Base-by-base conservation (phyloP, 345 rosid species). In the Eucalyptus fibrosa region DNA sequence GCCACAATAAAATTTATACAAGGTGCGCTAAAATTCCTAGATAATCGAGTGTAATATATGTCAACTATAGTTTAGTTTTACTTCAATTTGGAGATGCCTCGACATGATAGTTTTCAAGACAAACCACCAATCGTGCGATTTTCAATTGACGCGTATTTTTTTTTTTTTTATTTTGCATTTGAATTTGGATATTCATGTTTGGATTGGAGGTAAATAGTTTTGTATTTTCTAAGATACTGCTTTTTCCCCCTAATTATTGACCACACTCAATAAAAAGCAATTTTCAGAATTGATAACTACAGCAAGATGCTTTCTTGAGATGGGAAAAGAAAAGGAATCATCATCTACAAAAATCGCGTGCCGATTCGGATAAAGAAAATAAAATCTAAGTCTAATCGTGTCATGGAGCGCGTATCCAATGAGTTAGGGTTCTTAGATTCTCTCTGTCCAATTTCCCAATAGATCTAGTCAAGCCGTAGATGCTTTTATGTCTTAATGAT, bases 121-220 rank as follows among this genome's bases (percentile, higher is more conserved):
- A n/a, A 32, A n/a, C 1, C 21, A 65, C n/a, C 3, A 2, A n/a
- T 15, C 3, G 2, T 2, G 1, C 3, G 11, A 15, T n/a, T 65
- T 65, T 65, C 9, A 15, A 65, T 4, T 2, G 34, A 8, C 77
- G 15, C 3, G 2, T 15, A 4, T n/a, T 28, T n/a, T 0, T 14
- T n/a, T 7, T 4, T 7, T 0, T 14, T n/a, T 7, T 4, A 4
- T 1, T 53, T 53, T 53, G 6, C 17, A 7, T 28, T 65, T 65
- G 40, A 65, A 65, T 65, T 15, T 13, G 37, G 21, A 65, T 65
- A 65, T 65, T 65, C 77, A 14, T 65, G 77, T 65, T 65, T 65
- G 37, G 77, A n/a, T 4, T 15, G 37, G 77, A 7, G 77, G 21
- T 6, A 65, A n/a, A 15, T n/a, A n/a, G 15, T 32, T 32, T 16